Conservation (phyloP, 2,329 filamentous ascomycete genomes). For the Magnaporthiopsis rhizophila region DNA sequence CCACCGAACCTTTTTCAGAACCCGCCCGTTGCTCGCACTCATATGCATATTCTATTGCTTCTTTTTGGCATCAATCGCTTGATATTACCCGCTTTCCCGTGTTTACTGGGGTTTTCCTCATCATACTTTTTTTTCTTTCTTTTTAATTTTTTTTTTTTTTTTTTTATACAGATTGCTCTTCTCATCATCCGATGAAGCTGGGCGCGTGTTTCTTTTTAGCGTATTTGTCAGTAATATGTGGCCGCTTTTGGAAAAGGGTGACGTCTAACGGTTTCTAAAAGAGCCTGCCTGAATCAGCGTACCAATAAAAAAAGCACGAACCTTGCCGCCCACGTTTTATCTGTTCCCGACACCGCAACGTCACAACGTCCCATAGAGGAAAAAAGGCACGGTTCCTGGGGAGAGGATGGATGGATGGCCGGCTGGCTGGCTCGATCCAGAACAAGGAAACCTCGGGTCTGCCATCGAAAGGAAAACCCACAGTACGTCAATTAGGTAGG, state of each 20-base stretch:
- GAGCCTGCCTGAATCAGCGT: not conserved
- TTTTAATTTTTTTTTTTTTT: too few species aligned
- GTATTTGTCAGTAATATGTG: too few species aligned
- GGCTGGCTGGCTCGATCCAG: too few species aligned
- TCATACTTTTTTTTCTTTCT: too few species aligned
- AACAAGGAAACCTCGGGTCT: not conserved
- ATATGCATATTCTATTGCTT: not conserved
- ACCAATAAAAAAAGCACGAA: not conserved
- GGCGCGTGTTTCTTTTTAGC: too few species aligned
- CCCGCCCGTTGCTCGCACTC: not conserved
- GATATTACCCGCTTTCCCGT: not conserved
- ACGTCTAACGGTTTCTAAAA: too few species aligned
- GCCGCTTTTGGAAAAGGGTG: not conserved
- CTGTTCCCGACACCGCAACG: not conserved
- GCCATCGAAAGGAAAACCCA: not conserved
- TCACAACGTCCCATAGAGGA: not conserved
- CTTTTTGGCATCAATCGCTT: not conserved
- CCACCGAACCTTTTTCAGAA: not conserved
- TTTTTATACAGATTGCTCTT: not conserved
- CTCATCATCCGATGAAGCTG: too few species aligned
- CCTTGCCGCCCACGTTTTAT: not conserved
- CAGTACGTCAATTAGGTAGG: not conserved
- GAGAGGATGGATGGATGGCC: too few species aligned
- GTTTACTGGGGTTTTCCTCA: too few species aligned
- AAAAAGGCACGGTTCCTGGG: not conserved